A percentile compares a stretch with the other conserved stretches of the same genome.
These are phyloP conservation scores for Graphilbum sp. DNA, from an alignment of 2,329 filamentous ascomycete species.

Conservation along the genomic window DNA sequence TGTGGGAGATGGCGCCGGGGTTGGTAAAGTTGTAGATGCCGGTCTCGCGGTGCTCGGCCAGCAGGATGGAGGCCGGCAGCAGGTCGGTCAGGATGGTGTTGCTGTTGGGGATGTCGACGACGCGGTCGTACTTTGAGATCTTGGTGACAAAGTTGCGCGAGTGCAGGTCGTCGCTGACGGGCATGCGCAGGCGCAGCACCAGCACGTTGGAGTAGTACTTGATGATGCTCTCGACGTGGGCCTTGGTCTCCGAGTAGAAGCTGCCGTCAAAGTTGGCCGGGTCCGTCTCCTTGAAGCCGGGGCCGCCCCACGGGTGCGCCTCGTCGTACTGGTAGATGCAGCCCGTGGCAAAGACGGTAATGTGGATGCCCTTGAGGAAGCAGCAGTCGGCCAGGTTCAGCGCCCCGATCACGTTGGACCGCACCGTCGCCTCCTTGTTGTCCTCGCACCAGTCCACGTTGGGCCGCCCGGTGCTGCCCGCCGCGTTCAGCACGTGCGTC, in stretches of 20 bases:
- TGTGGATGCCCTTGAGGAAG: constrained; percentile 39
- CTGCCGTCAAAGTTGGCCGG: constrained; percentile 47
- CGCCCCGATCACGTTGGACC: constrained; percentile 50
- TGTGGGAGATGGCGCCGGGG: constrained; percentile 54
- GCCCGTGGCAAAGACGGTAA: constrained; percentile 50
- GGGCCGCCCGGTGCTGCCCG: constrained; percentile 48
- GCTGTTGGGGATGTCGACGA: constrained; percentile 53
- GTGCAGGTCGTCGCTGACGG: constrained; percentile 51
- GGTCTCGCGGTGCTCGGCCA: constrained; percentile 81
- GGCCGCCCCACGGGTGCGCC: constrained; percentile 40
- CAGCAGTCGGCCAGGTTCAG: constrained; percentile 47
- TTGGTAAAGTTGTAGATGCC: constrained; percentile 58
- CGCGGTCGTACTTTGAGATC: constrained; percentile 45
- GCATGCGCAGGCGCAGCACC: constrained; percentile 52
- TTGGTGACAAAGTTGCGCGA: constrained; percentile 54
- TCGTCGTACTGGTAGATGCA: constrained; percentile 52
- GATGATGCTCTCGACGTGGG: constrained; percentile 47
- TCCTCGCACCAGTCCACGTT: constrained; percentile 61
- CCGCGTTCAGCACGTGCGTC: constrained; percentile 50
- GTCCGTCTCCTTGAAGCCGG: constrained; percentile 45
- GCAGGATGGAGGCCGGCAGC: constrained; percentile 54
- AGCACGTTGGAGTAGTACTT: constrained; percentile 44
- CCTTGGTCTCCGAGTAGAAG: constrained; percentile 54
- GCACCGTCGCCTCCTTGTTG: constrained; percentile 49
- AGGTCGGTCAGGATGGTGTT: constrained; percentile 51